phyloP scores from a whole-genome alignment of 257 asterid genomes.

The Cinchona pubescens region DNA sequence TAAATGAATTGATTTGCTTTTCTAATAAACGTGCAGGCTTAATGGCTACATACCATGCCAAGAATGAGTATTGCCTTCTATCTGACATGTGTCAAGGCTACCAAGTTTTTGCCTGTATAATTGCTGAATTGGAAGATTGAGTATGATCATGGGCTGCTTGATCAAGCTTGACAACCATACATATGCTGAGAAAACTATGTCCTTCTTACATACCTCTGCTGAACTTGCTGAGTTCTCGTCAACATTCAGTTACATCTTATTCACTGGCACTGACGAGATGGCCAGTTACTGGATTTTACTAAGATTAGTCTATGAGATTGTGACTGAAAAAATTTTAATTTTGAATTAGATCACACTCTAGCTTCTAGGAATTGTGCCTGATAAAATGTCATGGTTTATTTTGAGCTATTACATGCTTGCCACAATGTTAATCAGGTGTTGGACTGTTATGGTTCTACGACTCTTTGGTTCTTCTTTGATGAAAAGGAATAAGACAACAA shows the following conservation, averaged over 20 bases:
- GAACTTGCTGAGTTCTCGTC: neutral
- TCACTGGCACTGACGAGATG: neutral
- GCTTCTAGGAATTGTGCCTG: neutral
- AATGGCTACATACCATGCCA: conserved; percentile 97
- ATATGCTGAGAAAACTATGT: neutral
- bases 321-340: neutral
- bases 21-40: conserved; percentile 51
- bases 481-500: neutral
- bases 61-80: conserved; percentile 90
- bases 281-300: neutral
- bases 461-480: neutral
- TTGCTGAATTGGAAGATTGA: conserved; percentile 77
- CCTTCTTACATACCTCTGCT: neutral
- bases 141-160: neutral
- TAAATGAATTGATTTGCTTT: neutral
- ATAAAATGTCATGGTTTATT: neutral
- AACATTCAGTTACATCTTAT: neutral
- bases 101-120: conserved; percentile 65
- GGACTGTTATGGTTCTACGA: no score
- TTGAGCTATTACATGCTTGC: no score
- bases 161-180: neutral
- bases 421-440: no score
- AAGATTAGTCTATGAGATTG: no score
- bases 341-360: neutral
- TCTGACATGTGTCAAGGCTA: conserved; percentile 95